Base-by-base conservation (phyloP, 1,284 basidiomycete species). In the Apiotrichum porosum region DNA sequence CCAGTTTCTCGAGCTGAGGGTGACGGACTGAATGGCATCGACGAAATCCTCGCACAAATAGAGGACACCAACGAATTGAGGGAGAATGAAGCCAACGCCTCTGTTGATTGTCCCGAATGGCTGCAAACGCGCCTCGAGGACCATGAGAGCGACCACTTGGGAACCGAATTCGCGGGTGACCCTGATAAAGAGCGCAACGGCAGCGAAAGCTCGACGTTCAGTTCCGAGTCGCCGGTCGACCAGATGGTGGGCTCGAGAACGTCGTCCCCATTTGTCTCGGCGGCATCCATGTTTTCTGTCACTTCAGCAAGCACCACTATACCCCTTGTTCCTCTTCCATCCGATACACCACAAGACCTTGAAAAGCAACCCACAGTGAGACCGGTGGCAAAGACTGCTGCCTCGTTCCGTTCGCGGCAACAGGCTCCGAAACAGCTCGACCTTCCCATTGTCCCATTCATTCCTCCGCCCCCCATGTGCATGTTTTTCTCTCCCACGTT, bases 401-500 rank as follows among this genome's bases (percentile, higher is more conserved):
- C n/a, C n/a, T n/a, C n/a, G n/a, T n/a, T n/a, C 9, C 37, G 41
- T 3, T 31, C 22, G 6, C 23, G 35, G 38, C 57, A 56, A 33
- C 32, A 46, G 2, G 47, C 45, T 19, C 10, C 23, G 9, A 23
- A 31, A 31, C 44, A 39, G 17, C 30, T 37, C 3, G 18, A 22
- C 21, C 23, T 39, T 23, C 21, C 41, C 31, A 5, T 35, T 0
- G 60, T 52, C 9, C 53, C 62, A 1, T 71, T 69, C 51, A 60
- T 68, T 4, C 67, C 69, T 1, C 69, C 69, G 0, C 67, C 67
- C 9, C 69, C 69, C 2, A 71, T 71, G 69, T 71, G 69, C 54
- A 69, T 71, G 69, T 71, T 69, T 56, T 71, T 71, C 59, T 60
- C 60, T 13, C 61, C 67, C 1, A 42, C 53, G 2, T 71, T 71